Conservation (phyloP, 257 asterid genomes). For the Nicotiana paniculata region DNA sequence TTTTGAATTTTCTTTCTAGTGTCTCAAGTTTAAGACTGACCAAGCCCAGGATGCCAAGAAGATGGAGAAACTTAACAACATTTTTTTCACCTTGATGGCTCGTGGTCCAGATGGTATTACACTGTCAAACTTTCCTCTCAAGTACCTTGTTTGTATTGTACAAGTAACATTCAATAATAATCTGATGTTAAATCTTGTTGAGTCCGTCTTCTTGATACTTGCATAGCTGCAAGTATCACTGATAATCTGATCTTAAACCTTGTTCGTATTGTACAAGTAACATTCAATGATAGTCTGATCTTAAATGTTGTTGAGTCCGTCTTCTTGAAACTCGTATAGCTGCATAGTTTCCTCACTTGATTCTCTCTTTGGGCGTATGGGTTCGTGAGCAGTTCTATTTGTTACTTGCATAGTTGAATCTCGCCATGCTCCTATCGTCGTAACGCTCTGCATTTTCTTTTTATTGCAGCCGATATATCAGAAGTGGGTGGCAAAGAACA, state of each 20-base stretch:
- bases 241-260: neutral
- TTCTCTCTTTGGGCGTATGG: neutral
- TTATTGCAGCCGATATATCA: neutral
- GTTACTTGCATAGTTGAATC: neutral
- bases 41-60: constrained; percentile 9
- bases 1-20: neutral
- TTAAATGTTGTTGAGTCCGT: neutral
- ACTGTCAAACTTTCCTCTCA: neutral
- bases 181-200: neutral
- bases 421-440: neutral
- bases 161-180: neutral
- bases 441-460: neutral
- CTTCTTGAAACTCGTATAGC: neutral
- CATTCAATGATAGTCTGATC: neutral
- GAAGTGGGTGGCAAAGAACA: constrained; percentile 6
- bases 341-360: neutral
- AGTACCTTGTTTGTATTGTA: neutral
- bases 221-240: no score
- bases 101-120: constrained; percentile 5
- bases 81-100: constrained; percentile 10
- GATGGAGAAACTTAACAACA: constrained; percentile 9
- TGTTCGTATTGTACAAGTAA: neutral
- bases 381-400: neutral
- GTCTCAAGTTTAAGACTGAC: constrained; percentile 8
- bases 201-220: neutral